Evolutionary conservation across 257 asterid species (phyloP).

Genomic region (Thymus quinquecostatus): DNA sequence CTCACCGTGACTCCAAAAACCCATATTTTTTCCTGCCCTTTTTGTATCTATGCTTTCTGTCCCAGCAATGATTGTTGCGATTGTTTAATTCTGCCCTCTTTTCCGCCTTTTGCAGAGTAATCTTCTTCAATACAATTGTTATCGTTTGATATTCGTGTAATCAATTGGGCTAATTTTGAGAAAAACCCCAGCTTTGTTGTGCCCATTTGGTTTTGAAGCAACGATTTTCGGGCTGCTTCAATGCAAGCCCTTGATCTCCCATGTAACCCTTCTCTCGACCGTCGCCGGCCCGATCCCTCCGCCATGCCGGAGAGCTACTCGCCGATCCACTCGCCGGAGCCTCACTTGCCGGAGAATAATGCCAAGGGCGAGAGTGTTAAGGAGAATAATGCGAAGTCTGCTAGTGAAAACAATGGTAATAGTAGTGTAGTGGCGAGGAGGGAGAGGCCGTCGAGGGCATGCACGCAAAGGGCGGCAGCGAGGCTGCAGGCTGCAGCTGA

Average conservation of each 20-base stretch:
- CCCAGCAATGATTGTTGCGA: constrained; percentile 29
- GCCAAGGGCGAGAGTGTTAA: constrained; percentile 33
- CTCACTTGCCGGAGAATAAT: constrained; percentile 36
- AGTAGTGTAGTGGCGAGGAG: constrained; percentile 61
- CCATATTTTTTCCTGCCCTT: not conserved
- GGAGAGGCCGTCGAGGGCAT: constrained; percentile 97
- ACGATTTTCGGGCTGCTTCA: constrained; percentile 36
- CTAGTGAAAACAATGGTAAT: constrained; percentile 40
- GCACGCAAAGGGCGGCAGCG: constrained; percentile 92
- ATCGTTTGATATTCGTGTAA: constrained; percentile 3
- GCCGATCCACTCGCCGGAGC: constrained; percentile 67
- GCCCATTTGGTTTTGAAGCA: constrained; percentile 22
- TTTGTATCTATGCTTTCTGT: not conserved
- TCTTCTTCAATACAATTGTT: constrained; percentile 15
- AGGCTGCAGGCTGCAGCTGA: constrained; percentile 89
- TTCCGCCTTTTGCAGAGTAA: constrained; percentile 27
- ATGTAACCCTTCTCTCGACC: constrained; percentile 46
- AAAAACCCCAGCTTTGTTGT: constrained; percentile 38
- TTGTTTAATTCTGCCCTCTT: constrained; percentile 27
- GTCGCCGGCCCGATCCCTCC: constrained; percentile 48
- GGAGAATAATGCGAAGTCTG: constrained; percentile 40
- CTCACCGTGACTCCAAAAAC: constrained; percentile 28
- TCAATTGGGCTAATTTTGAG: constrained; percentile 15
- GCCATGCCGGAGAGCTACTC: constrained; percentile 52
- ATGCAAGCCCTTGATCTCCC: constrained; percentile 62